phyloP scores from a whole-genome alignment of 1,139 yeast genomes.

The Protomyces inouyei region DNA sequence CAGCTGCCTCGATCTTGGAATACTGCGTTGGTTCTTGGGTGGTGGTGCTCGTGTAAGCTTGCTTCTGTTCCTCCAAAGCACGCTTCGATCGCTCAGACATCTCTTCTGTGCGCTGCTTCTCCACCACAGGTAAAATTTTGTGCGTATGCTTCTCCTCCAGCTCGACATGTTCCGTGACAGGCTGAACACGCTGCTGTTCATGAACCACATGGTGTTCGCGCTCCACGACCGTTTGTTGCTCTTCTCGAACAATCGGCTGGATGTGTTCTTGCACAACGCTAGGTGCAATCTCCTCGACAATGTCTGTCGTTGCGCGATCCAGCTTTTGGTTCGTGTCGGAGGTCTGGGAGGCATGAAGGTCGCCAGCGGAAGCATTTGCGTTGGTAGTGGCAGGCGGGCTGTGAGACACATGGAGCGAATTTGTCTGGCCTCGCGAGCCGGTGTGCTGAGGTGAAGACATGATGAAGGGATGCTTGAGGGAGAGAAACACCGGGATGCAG shows the following conservation, averaged over 20 bases:
- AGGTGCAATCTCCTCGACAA: not conserved
- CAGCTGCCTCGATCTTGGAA: not conserved
- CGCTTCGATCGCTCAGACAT: not conserved
- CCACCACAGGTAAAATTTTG: not conserved
- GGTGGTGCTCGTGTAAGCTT: not conserved
- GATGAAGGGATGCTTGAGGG: too few relatives aligned
- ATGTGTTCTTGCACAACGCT: not conserved
- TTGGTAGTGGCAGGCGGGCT: too few relatives aligned
- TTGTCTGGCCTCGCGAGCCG: too few relatives aligned
- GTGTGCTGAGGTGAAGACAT: too few relatives aligned
- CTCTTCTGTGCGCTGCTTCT: not conserved
- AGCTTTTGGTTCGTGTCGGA: too few relatives aligned
- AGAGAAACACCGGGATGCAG: too few relatives aligned
- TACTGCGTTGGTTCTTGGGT: not conserved
- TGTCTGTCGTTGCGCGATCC: not conserved
- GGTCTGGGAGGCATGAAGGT: too few relatives aligned
- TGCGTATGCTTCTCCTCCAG: not conserved
- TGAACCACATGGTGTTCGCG: not conserved
- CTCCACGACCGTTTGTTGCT: not conserved
- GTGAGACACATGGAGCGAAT: too few relatives aligned
- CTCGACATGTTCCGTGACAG: not conserved
- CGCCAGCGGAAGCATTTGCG: too few relatives aligned
- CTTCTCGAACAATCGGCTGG: not conserved
- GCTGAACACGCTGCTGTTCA: conserved; percentile 3
- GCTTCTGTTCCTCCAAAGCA: not conserved